Base-by-base conservation (phyloP, 2,329 filamentous ascomycete genomes). In the Daldinia sp. region DNA sequence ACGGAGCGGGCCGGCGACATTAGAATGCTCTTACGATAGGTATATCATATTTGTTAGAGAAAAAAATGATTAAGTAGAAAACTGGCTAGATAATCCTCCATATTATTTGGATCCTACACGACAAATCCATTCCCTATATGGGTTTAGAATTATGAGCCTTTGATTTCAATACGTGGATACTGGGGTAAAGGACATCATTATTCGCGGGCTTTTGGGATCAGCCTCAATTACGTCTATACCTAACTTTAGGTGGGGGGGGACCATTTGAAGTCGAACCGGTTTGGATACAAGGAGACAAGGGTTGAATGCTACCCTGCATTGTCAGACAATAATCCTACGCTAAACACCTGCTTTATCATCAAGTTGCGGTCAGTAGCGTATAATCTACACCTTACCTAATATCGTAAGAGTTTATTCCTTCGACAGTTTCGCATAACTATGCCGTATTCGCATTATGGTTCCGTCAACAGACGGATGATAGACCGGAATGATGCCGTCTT, bases 221-320 rank as follows among this genome's bases (percentile, higher is more conserved):
- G 39, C 39, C 39, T 45, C 39, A 45, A 45, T 45, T 27, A 27
- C 39, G 39, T 45, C 27, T 45, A 45, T 45, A 45, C 25, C 21
- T 45, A n/a, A n/a, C n/a, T n/a, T 25, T n/a, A 23, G 13, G 39
- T 15, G 21, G 39, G 7, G 21, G n/a, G 23, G 39, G 13, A 45
- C 27, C 21, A 27, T 27, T 45, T n/a, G 39, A 45, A 45, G 13
- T 27, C 13, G n/a, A 27, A 25, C 6, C 13, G 6, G 21, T 25
- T 45, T 45, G 21, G 21, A 9, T 27, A 13, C 39, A 45, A 13
- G 39, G 21, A 5, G 23, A 4, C n/a, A n/a, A n/a, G n/a, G n/a
- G n/a, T n/a, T 45, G 39, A 23, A 45, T 45, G 8, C 39, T 45
- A 45, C 39, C 11, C 13, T 45, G 39, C 39, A 45, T 45, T 45